Conservation (phyloP, 495 filamentous ascomycete genomes). For the Endocarpon pusillum region DNA sequence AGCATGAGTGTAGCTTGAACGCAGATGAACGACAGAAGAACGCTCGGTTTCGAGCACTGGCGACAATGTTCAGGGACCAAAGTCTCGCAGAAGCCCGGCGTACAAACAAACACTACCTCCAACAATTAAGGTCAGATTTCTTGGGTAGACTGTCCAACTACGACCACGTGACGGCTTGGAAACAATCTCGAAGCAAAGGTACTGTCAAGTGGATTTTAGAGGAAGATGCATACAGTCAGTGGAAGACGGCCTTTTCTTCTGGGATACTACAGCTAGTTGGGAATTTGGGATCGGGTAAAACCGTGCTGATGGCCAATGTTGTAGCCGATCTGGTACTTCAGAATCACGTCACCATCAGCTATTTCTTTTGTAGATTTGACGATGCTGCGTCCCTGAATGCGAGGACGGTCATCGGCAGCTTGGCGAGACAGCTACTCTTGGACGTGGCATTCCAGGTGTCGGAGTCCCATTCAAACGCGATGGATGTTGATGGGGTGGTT, state of each 20-base stretch:
- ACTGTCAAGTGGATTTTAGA: constrained; percentile 12
- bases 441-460: too few relatives aligned
- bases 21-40: not conserved
- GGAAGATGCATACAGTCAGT: constrained; percentile 16
- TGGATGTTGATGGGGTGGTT: constrained; percentile 7
- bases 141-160: constrained; percentile 24
- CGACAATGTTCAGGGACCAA: not conserved
- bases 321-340: too few relatives aligned
- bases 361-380: constrained; percentile 28
- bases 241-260: constrained; percentile 16
- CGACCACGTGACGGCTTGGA: constrained; percentile 24
- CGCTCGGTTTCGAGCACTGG: not conserved
- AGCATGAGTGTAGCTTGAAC: too few relatives aligned
- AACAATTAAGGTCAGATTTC: constrained; percentile 13
- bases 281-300: constrained; percentile 27
- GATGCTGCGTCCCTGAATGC: constrained; percentile 20
- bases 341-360: constrained; percentile 19
- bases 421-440: constrained; percentile 22
- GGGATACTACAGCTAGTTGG: constrained; percentile 20
- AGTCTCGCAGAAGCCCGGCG: constrained; percentile 1
- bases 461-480: too few relatives aligned
- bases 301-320: constrained; percentile 25
- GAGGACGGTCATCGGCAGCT: constrained; percentile 20
- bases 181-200: constrained; percentile 24
- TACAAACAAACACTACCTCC: constrained; percentile 12